Base-by-base conservation (phyloP, 257 asterid genomes). In the Nicotiana sylvestris region DNA sequence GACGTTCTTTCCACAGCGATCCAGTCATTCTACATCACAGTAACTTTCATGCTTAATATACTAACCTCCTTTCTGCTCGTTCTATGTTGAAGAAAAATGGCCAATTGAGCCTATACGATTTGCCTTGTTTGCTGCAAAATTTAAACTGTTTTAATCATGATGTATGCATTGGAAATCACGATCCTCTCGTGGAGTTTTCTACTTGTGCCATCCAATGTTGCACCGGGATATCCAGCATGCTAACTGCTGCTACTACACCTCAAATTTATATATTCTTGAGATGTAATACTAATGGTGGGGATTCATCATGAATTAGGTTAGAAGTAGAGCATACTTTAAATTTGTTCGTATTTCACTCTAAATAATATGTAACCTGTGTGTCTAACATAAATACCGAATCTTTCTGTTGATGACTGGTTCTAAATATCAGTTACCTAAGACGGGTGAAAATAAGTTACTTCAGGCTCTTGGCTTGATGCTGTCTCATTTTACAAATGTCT, bases 1-100 rank as follows among this genome's bases (percentile, higher is more conserved):
- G 99, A 78, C 90, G 91, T 32, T 90, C 87, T 86, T 96, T 96
- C 88, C 99, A 96, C 84, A 89, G 98, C 27, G 97, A 93, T 84
- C 99, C 99, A 17, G 93, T 91, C 81, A 81, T 96, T 89, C 93
- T 94, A 64, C 99, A 96, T 85, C 87, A 85, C 89, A 92, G 99
- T 96, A 94, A 87, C 16, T 74, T 15, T 32, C 64, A 27, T 15
- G 32, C 53, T 15, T 76, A 27, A 49, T 27, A 15, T 27, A 18
- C 15, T 12, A 7, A 74, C 25, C 5, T 49, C 79, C 39, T 49
- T 74, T 13, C 43, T 51, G 80, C 64, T 74, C 25, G 49, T 46
- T 74, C 13, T 74, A 12, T 49, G 60, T 21, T 8, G 78, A 6
- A 72, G 13, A 46, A 43, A 70, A 49, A 74, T 25, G 62, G 27